These are phyloP conservation scores for Dryadomyces quercivorus DNA, from an alignment of 2,329 filamentous ascomycete species.

Conservation along the genomic window DNA sequence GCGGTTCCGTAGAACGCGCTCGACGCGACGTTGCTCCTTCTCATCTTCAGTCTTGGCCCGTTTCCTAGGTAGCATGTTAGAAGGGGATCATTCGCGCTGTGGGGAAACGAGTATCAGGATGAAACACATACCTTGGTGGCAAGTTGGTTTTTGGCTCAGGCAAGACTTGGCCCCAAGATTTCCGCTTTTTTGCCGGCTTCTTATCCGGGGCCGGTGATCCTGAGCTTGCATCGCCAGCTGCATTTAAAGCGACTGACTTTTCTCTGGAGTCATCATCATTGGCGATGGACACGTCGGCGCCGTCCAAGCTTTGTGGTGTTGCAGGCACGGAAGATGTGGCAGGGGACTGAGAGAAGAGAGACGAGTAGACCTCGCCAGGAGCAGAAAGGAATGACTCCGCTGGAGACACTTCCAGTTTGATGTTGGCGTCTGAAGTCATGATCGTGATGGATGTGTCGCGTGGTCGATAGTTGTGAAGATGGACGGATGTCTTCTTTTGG, in stretches of 20 bases:
- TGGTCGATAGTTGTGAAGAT: neutral
- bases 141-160: constrained; percentile 95
- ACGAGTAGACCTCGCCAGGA: constrained; percentile 36
- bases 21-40: constrained; percentile 94
- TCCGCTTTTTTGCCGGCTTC: constrained; percentile 82
- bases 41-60: constrained; percentile 97
- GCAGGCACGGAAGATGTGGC: neutral
- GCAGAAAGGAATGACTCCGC: constrained; percentile 41
- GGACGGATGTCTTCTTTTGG: neutral
- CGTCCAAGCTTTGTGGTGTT: constrained; percentile 1
- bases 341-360: constrained; percentile 28
- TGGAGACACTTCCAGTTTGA: constrained; percentile 42
- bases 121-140: constrained; percentile 55
- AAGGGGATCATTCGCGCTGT: neutral
- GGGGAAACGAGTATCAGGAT: neutral
- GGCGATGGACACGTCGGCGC: neutral
- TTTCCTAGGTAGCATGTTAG: constrained; percentile 47
- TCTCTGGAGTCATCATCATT: constrained; percentile 12
- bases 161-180: constrained; percentile 96
- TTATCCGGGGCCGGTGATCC: constrained; percentile 33
- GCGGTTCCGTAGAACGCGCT: constrained; percentile 92
- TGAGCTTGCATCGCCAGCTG: neutral
- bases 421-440: constrained; percentile 9
- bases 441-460: constrained; percentile 9
- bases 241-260: neutral